Base-by-base conservation (phyloP, 148 eudicot genomes). In the Cornus kousa region DNA sequence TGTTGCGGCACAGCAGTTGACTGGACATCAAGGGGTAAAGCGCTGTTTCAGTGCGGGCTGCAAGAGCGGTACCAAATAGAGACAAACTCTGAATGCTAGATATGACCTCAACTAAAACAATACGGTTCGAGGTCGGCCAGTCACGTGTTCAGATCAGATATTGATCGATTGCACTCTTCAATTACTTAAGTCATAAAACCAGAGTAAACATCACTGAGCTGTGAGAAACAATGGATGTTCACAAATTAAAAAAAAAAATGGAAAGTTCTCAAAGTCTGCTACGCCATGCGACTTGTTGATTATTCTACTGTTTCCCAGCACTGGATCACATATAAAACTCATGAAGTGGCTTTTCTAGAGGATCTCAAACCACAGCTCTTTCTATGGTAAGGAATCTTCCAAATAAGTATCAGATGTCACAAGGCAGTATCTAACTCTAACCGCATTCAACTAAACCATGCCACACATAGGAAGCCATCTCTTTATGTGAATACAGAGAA, bases 391-490 rank as follows among this genome's bases (percentile, higher is more conserved):
- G 28, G 57, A 66, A 17, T 31, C 77, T 17, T 74, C 31, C 28
- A 80, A 55, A 73, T 57, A 80, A 55, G 55, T n/a, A 66, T 32
- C 67, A 43, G 71, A 13, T 60, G 68, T 24, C 7, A 60, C 37
- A 1, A 79, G 31, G 39, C 72, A 72, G 35, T 65, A 37, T 37
- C 57, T 73, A 20, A n/a, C 65, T 59, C 14, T 70, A 16, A 33
- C 75, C 64, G 33, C 71, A 70, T 57, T 66, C 65, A 74, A 59
- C 68, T 33, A 62, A 69, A 68, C 33, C 77, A 48, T n/a, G 74
- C 46, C 3, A 71, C 70, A 31, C 17, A 60, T 75, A 35, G 66
- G 60, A 69, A 79, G 22, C n/a, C 69, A 74, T 7, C 16, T 48
- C 78, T 74, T 74, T 66, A 75, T 16, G 16, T 65, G n/a, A 46